Evolutionary conservation across 2,329 filamentous ascomycete genomes (phyloP), one percentile per base, ranked within the genome.

Genomic region (Fonsecaea pedrosoi): DNA sequence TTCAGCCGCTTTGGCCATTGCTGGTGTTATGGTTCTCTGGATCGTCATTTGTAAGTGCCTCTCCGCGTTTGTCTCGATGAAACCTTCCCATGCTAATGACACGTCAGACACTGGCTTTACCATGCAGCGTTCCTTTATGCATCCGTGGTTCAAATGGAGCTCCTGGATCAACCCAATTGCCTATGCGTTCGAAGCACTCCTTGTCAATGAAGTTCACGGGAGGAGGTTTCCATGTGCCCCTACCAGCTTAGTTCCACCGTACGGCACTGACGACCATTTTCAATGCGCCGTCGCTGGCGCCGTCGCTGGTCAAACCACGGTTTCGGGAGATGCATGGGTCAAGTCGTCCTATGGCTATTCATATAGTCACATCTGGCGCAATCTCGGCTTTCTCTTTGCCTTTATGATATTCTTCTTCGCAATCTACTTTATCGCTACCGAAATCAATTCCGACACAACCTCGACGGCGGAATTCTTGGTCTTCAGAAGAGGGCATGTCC

Each of bases 381-480:
- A 92, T 77, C 80, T 92, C 64, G 90, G 90, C 59, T 89, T 92
- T 69, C 79, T 92, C 66, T 79, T 90, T 57, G 89, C 77, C 9
- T 90, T 91, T 74, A 84, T 86, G 73, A 7, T 86, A 18, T 85
- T 88, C 75, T 91, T 92, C 78, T 85, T 88, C 30, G 59, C 78
- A 50, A 82, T 82, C 10, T 91, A 92, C 78, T 84, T 93, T 70
- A 63, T 87, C 25, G 82, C 85, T 0, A 87, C 88, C 6, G 90
- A 92, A 76, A 83, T 86, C 37, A 81, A 83, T 62, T 81, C 82
- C 2, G 88, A 90, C 21, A 86, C 88, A 77, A 90, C 90, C 76
- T 91, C 89, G 40, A 92, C 91, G 82, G 90, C 90, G 60, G 90
- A 93, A 74, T 89, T 92, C 15, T 80, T 93, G 10, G 84, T 92